phyloP scores from a whole-genome alignment of 305 asterid species.

The Solanum hybrid region DNA sequence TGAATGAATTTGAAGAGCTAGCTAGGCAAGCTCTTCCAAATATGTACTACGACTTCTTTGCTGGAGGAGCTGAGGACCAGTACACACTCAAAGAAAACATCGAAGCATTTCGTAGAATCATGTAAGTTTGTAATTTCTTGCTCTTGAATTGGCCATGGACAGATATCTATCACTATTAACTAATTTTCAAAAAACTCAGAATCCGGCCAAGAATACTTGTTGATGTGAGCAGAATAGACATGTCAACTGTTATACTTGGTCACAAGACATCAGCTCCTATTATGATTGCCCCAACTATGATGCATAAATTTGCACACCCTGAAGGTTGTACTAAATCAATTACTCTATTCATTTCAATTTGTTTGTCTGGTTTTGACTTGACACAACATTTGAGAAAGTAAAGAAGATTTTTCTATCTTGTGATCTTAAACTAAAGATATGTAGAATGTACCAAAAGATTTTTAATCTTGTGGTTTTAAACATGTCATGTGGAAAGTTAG shows the following conservation, averaged over 20 bases:
- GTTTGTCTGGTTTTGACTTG: not conserved
- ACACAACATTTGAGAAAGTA: not conserved
- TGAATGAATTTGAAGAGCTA: slow-evolving; percentile 44
- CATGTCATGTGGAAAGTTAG: not conserved
- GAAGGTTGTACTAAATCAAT: slow-evolving; percentile 28
- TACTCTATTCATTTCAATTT: not conserved
- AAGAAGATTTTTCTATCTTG: not conserved
- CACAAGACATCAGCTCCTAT: slow-evolving; percentile 41
- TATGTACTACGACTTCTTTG: slow-evolving; percentile 47
- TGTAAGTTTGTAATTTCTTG: slow-evolving; percentile 17
- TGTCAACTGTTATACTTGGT: slow-evolving; percentile 42
- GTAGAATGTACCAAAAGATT: not conserved
- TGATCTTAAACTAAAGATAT: not conserved
- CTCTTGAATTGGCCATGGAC: not conserved
- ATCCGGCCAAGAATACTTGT: slow-evolving; percentile 45
- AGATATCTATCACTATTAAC: not conserved
- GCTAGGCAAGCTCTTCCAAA: slow-evolving; percentile 57
- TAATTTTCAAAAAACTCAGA: slow-evolving; percentile 13
- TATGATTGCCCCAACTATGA: slow-evolving; percentile 48
- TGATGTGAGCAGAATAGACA: slow-evolving; percentile 44
- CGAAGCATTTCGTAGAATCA: slow-evolving; percentile 42
- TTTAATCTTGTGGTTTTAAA: not conserved
- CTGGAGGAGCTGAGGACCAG: slow-evolving; percentile 68
- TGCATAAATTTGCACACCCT: slow-evolving; percentile 47
- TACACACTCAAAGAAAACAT: slow-evolving; percentile 47